A percentile compares a stretch with the other conserved stretches of the same genome.
Conservation (phyloP, 306 rosid species). For the Dryas alaskensis region DNA sequence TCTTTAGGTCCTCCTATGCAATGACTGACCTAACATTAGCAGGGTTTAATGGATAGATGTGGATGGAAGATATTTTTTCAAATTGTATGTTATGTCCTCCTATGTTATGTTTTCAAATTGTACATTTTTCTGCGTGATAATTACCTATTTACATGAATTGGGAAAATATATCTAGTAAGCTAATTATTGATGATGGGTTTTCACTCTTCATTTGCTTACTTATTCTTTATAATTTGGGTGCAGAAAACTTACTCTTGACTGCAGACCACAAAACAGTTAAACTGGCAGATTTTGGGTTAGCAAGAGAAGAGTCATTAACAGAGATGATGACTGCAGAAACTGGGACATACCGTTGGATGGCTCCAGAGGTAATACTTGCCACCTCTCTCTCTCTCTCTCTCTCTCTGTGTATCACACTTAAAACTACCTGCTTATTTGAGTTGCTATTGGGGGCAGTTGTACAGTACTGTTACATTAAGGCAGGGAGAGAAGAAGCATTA, state of each 20-base stretch:
- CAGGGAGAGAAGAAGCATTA: constrained; percentile 98
- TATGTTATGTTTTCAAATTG: not conserved
- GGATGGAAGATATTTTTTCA: not conserved
- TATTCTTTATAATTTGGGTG: constrained; percentile 26
- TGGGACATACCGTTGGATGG: constrained; percentile 99
- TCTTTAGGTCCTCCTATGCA: no score
- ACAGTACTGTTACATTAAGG: constrained; percentile 90
- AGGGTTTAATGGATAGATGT: not conserved
- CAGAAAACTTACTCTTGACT: constrained; percentile 85
- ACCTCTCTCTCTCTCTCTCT: constrained; percentile 1
- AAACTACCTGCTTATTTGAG: constrained; percentile 13
- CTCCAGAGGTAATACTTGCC: constrained; percentile 70
- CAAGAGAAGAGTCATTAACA: constrained; percentile 88
- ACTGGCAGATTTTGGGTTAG: constrained; percentile 94
- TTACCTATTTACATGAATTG: not conserved
- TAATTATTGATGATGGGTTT: not conserved
- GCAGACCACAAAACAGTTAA: constrained; percentile 77
- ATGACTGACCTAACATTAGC: no score
- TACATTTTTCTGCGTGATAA: not conserved
- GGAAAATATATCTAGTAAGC: not conserved
- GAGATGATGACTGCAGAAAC: constrained; percentile 99
- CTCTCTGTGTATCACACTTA: constrained; percentile 1
- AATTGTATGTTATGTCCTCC: not conserved
- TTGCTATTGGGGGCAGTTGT: constrained; percentile 55
- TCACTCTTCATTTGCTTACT: constrained; percentile 3